Percentiles rank a stretch among this genome's conserved stretches.
Evolutionary conservation across 2,329 filamentous ascomycete genomes (phyloP).

Genomic region (Bertia moriformis): DNA sequence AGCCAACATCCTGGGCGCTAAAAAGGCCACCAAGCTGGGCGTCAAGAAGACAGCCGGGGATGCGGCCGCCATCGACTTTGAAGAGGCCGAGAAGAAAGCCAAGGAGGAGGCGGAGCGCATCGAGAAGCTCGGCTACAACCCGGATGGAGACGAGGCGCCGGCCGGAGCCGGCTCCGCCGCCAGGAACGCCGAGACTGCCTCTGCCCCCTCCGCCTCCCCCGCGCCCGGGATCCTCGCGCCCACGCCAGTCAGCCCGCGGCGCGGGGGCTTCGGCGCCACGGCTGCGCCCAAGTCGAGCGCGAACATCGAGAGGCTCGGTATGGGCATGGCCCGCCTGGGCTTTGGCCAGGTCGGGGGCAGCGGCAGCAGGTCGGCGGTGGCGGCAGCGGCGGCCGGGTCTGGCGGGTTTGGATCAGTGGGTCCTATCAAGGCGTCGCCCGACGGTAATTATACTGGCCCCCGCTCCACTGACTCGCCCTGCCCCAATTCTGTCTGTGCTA

Average conservation of each 20-base stretch:
- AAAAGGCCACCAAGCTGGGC: constrained; percentile 71
- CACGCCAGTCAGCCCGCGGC: constrained; percentile 56
- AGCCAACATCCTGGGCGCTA: constrained; percentile 70
- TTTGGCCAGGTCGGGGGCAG: constrained; percentile 79
- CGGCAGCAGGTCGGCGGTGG: constrained; percentile 44
- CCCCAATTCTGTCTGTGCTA: not conserved
- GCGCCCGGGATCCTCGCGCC: constrained; percentile 53
- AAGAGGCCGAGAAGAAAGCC: constrained; percentile 91
- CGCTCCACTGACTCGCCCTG: too few relatives aligned
- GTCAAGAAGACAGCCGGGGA: constrained; percentile 78
- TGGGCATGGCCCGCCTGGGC: constrained; percentile 72
- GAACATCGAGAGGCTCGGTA: constrained; percentile 77
- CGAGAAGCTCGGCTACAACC: constrained; percentile 87
- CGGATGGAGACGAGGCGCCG: constrained; percentile 73
- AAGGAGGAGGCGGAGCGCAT: constrained; percentile 95
- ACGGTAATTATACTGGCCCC: too few relatives aligned
- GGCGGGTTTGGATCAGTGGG: constrained; percentile 78
- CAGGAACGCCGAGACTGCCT: constrained; percentile 18
- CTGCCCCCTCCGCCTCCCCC: constrained; percentile 12
- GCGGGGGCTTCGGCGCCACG: constrained; percentile 47
- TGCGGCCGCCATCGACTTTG: constrained; percentile 85
- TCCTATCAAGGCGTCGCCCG: constrained; percentile 52
- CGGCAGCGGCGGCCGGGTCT: constrained; percentile 50
- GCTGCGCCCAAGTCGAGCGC: constrained; percentile 49
- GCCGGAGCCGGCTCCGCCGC: constrained; percentile 28